Conservation (phyloP, 805 yeast genomes). For the Sungouiella blattae region DNA sequence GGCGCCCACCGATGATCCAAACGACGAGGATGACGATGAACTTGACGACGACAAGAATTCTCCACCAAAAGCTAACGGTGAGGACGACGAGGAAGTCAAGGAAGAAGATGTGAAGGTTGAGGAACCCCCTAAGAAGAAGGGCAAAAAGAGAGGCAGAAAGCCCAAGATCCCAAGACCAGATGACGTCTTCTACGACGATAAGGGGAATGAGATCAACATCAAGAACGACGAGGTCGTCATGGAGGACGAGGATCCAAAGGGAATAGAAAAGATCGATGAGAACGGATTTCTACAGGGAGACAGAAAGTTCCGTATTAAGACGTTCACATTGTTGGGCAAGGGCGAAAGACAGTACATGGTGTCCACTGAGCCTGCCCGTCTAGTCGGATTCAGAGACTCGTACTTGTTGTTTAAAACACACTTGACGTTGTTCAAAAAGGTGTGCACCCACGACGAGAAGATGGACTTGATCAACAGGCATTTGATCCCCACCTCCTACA, state of each 20-base stretch:
- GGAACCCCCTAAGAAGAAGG: constrained; percentile 27
- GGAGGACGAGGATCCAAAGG: constrained; percentile 68
- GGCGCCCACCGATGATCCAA: constrained; percentile 14
- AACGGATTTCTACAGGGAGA: constrained; percentile 69
- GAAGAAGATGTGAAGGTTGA: constrained; percentile 4
- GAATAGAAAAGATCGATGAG: constrained; percentile 67
- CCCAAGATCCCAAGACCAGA: constrained; percentile 34
- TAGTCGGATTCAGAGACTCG: constrained; percentile 91
- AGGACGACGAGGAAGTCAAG: constrained; percentile 4
- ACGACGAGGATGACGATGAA: constrained; percentile 8
- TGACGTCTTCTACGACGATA: constrained; percentile 53
- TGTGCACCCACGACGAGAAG: constrained; percentile 74
- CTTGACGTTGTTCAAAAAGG: constrained; percentile 66
- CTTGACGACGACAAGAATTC: constrained; percentile 1
- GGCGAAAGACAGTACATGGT: constrained; percentile 83
- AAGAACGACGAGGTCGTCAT: constrained; percentile 74
- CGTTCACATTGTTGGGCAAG: constrained; percentile 59
- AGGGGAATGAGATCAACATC: constrained; percentile 63
- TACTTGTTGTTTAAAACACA: constrained; percentile 87
- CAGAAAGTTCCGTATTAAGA: constrained; percentile 68
- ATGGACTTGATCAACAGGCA: constrained; percentile 77
- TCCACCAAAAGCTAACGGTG: too few relatives aligned
- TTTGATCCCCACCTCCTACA: constrained; percentile 82
- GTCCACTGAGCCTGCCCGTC: constrained; percentile 93
- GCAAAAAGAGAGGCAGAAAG: constrained; percentile 31